Evolutionary conservation across 768 basidiomycete genomes (phyloP).

Genomic region (Lyophyllum atratum): DNA sequence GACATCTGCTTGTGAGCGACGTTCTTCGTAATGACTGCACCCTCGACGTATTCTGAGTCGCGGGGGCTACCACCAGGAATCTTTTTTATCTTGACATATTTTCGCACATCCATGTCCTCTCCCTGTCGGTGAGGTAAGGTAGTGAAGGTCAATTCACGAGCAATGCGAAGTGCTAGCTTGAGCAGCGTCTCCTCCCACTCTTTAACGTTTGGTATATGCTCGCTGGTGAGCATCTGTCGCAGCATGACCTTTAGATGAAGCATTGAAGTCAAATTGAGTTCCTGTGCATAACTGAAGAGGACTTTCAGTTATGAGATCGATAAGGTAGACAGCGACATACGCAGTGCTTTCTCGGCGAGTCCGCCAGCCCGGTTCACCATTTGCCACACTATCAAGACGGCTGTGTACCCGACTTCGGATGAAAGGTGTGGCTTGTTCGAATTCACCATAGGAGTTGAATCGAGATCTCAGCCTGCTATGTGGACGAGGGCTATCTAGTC

Average conservation of each 20-base stretch:
- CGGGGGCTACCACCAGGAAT: slow-evolving; percentile 90
- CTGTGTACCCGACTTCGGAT: slow-evolving; percentile 86
- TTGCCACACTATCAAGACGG: slow-evolving; percentile 58
- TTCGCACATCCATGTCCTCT: slow-evolving; percentile 92
- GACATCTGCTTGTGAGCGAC: slow-evolving; percentile 96
- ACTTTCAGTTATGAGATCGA: background rate
- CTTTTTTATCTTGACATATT: slow-evolving; percentile 98
- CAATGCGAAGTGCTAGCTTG: slow-evolving; percentile 81
- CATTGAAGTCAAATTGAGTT: slow-evolving; percentile 86
- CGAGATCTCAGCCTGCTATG: slow-evolving; percentile 54
- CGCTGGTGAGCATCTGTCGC: slow-evolving; percentile 84
- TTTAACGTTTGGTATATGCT: slow-evolving; percentile 75
- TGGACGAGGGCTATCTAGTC: slow-evolving; percentile 57
- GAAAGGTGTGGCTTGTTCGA: slow-evolving; percentile 74
- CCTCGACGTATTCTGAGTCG: slow-evolving; percentile 96
- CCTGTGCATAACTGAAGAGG: slow-evolving; percentile 68
- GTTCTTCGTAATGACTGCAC: slow-evolving; percentile 97
- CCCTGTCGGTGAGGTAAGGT: slow-evolving; percentile 71
- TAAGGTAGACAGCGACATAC: slow-evolving; percentile 46
- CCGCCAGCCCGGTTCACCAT: slow-evolving; percentile 77
- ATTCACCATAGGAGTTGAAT: slow-evolving; percentile 74
- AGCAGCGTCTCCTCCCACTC: slow-evolving; percentile 91
- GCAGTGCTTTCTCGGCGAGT: slow-evolving; percentile 88
- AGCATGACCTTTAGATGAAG: slow-evolving; percentile 89
- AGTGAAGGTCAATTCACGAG: slow-evolving; percentile 82